phyloP scores from a whole-genome alignment of 139 green algal genomes.

The Chlorella sp. region DNA sequence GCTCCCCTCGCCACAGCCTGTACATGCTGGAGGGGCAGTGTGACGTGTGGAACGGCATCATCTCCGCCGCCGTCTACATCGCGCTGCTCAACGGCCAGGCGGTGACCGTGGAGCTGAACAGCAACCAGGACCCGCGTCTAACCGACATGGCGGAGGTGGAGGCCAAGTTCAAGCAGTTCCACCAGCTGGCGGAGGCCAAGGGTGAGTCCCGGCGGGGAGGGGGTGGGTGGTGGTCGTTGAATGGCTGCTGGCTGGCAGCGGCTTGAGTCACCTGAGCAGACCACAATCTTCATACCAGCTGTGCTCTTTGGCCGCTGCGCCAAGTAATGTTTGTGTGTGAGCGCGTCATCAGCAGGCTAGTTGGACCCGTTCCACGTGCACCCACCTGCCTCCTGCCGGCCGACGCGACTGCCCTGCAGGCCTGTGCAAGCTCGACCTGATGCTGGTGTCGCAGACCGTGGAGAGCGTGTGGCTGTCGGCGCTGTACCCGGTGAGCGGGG shows the following conservation, averaged over 20 bases:
- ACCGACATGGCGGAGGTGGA: conserved; percentile 32
- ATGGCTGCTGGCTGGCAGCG: too few relatives aligned
- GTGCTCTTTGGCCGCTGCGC: background rate
- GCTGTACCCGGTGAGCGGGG: conserved; percentile 36
- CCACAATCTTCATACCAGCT: background rate
- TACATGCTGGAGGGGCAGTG: conserved; percentile 65
- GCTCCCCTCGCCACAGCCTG: conserved; percentile 25
- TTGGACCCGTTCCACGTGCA: too few relatives aligned
- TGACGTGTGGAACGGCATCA: conserved; percentile 57
- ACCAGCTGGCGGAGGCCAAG: conserved; percentile 45
- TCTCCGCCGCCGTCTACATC: conserved; percentile 61
- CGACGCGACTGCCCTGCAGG: background rate
- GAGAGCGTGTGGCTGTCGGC: conserved; percentile 51
- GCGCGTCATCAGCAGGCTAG: too few relatives aligned
- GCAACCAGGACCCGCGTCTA: conserved; percentile 55
- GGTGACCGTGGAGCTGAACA: conserved; percentile 49
- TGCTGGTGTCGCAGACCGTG: conserved; percentile 49
- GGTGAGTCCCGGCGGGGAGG: conserved; percentile 5
- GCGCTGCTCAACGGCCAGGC: conserved; percentile 45
- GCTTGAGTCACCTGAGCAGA: background rate
- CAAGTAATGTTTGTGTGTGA: background rate
- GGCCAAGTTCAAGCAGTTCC: conserved; percentile 48
- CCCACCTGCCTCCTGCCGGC: background rate
- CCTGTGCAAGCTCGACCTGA: conserved; percentile 54
- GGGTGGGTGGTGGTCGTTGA: background rate